These are phyloP conservation scores for Mucor saturninus DNA, from an alignment of 371 early-diverging fungal genomes.

Conservation along the genomic window DNA sequence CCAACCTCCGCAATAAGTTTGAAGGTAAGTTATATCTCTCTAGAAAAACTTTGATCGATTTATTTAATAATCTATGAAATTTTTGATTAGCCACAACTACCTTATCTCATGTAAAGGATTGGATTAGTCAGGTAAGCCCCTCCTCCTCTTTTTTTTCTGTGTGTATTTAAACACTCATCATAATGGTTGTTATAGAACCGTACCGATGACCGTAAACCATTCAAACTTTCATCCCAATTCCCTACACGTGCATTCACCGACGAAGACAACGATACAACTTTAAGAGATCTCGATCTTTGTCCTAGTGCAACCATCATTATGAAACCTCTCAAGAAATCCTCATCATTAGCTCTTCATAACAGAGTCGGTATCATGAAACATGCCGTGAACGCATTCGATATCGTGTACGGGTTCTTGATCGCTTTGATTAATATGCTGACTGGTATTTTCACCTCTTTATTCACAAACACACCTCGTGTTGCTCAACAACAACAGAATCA, in stretches of 20 bases:
- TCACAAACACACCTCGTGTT: conserved; percentile 17
- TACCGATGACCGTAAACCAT: conserved; percentile 43
- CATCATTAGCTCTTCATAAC: conserved; percentile 6
- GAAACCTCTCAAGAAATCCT: conserved; percentile 40
- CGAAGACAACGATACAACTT: conserved; percentile 44
- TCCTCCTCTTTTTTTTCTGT: neutral
- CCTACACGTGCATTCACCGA: conserved; percentile 50
- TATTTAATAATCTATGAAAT: neutral
- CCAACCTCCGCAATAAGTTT: conserved; percentile 43
- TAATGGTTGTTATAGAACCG: neutral
- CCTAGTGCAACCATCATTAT: conserved; percentile 65
- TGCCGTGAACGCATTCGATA: conserved; percentile 19
- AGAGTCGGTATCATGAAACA: conserved; percentile 31
- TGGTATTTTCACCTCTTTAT: conserved; percentile 26
- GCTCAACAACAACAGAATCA: neutral
- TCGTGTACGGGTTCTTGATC: conserved; percentile 34
- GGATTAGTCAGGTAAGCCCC: conserved; percentile 44
- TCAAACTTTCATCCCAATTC: conserved; percentile 49
- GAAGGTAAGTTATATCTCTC: conserved; percentile 27
- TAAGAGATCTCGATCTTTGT: conserved; percentile 52
- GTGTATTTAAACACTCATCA: neutral
- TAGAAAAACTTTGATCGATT: no score
- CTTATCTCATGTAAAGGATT: conserved; percentile 34
- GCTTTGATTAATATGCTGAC: conserved; percentile 25
- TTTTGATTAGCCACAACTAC: conserved; percentile 33